Percentiles rank a stretch among this genome's conserved stretches.
Conservation (phyloP, 2,329 filamentous ascomycete species). For the Bipolaris cookei region DNA sequence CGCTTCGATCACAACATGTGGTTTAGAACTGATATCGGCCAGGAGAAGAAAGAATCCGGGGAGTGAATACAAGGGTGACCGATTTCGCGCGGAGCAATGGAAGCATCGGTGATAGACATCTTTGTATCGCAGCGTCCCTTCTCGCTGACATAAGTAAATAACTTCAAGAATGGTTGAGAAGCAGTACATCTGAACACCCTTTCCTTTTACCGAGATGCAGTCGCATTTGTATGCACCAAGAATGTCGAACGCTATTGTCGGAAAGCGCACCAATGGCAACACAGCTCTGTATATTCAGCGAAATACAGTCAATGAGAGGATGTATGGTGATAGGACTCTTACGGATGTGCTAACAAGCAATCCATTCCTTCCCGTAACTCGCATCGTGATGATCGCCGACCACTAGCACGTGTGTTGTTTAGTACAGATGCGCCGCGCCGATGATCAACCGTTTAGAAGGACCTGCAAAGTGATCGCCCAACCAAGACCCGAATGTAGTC, state of each 20-base stretch:
- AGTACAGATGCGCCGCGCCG: slow-evolving; percentile 6
- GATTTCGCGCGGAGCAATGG: not conserved
- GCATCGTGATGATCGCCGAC: slow-evolving; percentile 4
- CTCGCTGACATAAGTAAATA: not conserved
- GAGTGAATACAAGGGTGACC: not conserved
- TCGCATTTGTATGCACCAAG: not conserved
- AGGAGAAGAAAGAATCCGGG: too few relatives aligned
- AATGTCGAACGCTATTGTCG: not conserved
- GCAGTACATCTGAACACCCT: not conserved
- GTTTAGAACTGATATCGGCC: not conserved
- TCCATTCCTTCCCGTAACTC: not conserved
- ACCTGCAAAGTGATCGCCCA: slow-evolving; percentile 3
- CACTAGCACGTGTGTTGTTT: not conserved
- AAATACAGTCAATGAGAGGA: not conserved
- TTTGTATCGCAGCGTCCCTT: not conserved
- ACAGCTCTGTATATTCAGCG: not conserved
- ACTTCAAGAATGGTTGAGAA: not conserved
- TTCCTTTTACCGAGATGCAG: not conserved
- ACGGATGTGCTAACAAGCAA: not conserved
- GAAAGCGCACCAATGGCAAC: not conserved
- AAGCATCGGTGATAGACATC: not conserved
- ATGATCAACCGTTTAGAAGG: slow-evolving; percentile 9
- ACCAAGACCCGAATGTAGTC: not conserved
- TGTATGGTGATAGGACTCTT: not conserved
- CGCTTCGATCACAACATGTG: not conserved